Percentiles rank a stretch among this genome's conserved stretches.
These are phyloP conservation scores for Populus pruinosa DNA, from an alignment of 345 rosid species.

Conservation along the genomic window DNA sequence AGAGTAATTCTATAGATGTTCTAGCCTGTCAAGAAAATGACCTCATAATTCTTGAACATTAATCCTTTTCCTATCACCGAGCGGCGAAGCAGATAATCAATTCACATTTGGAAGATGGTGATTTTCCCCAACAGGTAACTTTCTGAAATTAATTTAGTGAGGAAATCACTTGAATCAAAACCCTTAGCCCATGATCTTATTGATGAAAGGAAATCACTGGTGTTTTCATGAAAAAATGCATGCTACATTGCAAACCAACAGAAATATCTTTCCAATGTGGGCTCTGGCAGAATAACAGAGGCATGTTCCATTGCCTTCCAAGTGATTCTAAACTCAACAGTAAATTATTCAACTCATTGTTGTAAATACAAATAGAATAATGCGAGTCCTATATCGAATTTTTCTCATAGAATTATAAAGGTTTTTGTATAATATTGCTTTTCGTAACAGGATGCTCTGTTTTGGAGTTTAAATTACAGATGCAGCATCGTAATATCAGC, in stretches of 20 bases:
- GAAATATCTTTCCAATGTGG: conserved; percentile 67
- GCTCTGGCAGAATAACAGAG: conserved; percentile 62
- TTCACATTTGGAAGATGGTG: conserved; percentile 32
- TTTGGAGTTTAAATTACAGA: background rate
- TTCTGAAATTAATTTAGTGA: too few relatives aligned
- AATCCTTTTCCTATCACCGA: conserved; percentile 25
- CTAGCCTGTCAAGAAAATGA: too few relatives aligned
- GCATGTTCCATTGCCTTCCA: background rate
- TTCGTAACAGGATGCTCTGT: background rate
- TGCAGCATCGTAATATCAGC: background rate
- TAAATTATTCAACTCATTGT: too few relatives aligned
- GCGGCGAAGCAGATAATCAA: conserved; percentile 40
- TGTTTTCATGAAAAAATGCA: conserved; percentile 72
- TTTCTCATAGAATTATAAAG: too few relatives aligned
- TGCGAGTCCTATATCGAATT: too few relatives aligned
- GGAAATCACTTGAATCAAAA: too few relatives aligned
- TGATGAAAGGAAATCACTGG: conserved; percentile 61
- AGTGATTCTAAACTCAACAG: too few relatives aligned
- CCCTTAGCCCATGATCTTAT: background rate
- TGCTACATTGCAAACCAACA: conserved; percentile 52
- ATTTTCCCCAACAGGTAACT: conserved; percentile 42
- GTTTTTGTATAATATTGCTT: too few relatives aligned
- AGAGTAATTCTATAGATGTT: too few relatives aligned
- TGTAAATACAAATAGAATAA: too few relatives aligned
- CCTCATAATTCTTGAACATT: background rate